Conservation (phyloP, 2,329 filamentous ascomycete species). For the Xylaria sp. region DNA sequence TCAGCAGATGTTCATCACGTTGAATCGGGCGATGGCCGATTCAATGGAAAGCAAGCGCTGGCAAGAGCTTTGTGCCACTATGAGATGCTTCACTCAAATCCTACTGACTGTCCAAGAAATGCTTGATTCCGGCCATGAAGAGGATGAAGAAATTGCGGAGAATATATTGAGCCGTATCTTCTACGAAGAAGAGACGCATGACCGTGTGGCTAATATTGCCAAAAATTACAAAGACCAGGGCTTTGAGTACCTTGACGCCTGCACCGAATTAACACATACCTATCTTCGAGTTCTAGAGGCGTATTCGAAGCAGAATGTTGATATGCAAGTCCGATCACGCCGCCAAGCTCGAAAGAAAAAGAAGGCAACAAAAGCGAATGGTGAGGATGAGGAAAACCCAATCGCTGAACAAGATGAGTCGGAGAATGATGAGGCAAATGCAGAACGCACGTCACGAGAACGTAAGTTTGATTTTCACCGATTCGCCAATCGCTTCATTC, state of each 20-base stretch:
- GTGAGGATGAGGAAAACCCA: slow-evolving; percentile 59
- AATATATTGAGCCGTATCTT: slow-evolving; percentile 98
- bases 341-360: slow-evolving; percentile 79
- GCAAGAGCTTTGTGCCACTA: slow-evolving; percentile 85
- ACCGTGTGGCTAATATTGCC: slow-evolving; percentile 82
- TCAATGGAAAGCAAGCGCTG: slow-evolving; percentile 86
- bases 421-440: slow-evolving; percentile 76
- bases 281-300: slow-evolving; percentile 91
- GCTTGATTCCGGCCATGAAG: slow-evolving; percentile 82
- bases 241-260: slow-evolving; percentile 91
- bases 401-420: slow-evolving; percentile 74
- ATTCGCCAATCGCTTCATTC: slow-evolving; percentile 83
- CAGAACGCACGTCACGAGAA: slow-evolving; percentile 78
- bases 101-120: slow-evolving; percentile 93
- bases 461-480: slow-evolving; percentile 93
- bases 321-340: slow-evolving; percentile 90
- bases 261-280: slow-evolving; percentile 89
- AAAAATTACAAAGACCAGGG: slow-evolving; percentile 92
- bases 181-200: slow-evolving; percentile 95
- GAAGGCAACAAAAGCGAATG: slow-evolving; percentile 65
- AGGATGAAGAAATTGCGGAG: slow-evolving; percentile 97
- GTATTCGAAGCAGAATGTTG: slow-evolving; percentile 94
- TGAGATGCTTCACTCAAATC: slow-evolving; percentile 96
- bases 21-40: slow-evolving; percentile 85
- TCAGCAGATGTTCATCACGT: slow-evolving; percentile 91